These are phyloP conservation scores for Cynanchum wilfordii DNA, from an alignment of 257 asterid species.

Conservation along the genomic window DNA sequence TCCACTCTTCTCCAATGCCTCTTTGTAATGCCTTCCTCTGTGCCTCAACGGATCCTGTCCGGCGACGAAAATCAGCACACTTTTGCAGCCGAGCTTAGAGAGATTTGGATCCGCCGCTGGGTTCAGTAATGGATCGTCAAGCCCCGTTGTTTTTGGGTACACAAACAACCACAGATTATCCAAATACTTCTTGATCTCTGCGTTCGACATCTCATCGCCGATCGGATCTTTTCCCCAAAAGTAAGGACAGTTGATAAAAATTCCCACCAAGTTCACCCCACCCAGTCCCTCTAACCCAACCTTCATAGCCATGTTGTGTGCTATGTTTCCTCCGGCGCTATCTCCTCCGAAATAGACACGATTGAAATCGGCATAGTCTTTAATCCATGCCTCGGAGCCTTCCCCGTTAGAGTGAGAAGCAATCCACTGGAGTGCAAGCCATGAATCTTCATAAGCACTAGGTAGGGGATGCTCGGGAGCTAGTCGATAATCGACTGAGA, in stretches of 20 bases:
- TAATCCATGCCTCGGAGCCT: conserved; percentile 40
- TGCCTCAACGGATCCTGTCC: conserved; percentile 34
- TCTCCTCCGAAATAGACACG: conserved; percentile 56
- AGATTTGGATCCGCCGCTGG: conserved; percentile 40
- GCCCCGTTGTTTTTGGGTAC: conserved; percentile 42
- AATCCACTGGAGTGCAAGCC: conserved; percentile 52
- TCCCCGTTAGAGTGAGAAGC: conserved; percentile 33
- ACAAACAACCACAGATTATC: conserved; percentile 36
- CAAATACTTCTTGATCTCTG: conserved; percentile 6
- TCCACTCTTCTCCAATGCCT: conserved; percentile 29
- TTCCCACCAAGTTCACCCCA: conserved; percentile 31
- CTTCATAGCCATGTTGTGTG: conserved; percentile 37
- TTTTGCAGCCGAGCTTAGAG: conserved; percentile 30
- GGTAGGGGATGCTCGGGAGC: conserved; percentile 71
- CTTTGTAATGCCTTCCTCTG: conserved; percentile 43
- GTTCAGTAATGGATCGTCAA: conserved; percentile 48
- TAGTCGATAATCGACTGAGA: conserved; percentile 54
- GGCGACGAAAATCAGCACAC: conserved; percentile 41
- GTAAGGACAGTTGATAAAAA: conserved; percentile 48
- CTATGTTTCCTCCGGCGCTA: conserved; percentile 60
- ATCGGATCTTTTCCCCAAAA: conserved; percentile 53
- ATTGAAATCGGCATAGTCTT: conserved; percentile 35
- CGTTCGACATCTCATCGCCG: conserved; percentile 28
- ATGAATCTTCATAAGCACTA: conserved; percentile 46
- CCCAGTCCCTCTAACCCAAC: conserved; percentile 32